Evolutionary conservation across 2,329 filamentous ascomycete species (phyloP), one percentile per base, ranked within the genome.

Genomic region (Alternaria brassicae): DNA sequence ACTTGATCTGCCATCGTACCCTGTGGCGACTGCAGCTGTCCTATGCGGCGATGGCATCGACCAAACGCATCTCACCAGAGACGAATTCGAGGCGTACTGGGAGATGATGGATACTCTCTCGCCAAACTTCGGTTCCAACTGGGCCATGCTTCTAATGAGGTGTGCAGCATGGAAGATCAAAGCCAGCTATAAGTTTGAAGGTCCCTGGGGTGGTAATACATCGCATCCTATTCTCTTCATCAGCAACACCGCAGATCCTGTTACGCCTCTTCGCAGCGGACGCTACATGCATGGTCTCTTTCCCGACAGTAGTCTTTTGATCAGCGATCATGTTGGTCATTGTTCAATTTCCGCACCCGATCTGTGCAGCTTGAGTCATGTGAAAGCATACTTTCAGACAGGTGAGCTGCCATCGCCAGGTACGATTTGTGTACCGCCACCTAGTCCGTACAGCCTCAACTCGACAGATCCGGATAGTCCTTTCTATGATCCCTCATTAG

Each of bases 211-310:
- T 7, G 74, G 65, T 60, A 76, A 80, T 25, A 86, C 82, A 6
- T 77, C 80, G 6, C 81, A 85, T 62, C 86, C 86, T 0, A 77
- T 89, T 30, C 78, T 89, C 6, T 85, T 87, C 68, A 75, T 88
- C 12, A 83, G 82, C 34, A 88, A 85, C 66, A 84, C 82, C 0
- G 79, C 83, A 13, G 86, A 89, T 56, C 87, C 87, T 0, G 84
- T 89, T 1, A 88, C 86, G 0, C 86, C 86, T 3, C 72, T 88
- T 5, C 65, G 68, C 41, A 80, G 81, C 40, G 84, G 81, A 1
- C 68, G 62, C 23, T 68, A 75, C 37, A 80, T 80, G 78, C 70
- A 73, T 4, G 64, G 51, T 17, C 65, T 72, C 1, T 85, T 84
- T 61, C 75, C 79, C 0, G 80, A 79, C 1, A 81, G 79, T 15